Base-by-base conservation (phyloP, 23 red algal species). In the Chondrus crispus region DNA sequence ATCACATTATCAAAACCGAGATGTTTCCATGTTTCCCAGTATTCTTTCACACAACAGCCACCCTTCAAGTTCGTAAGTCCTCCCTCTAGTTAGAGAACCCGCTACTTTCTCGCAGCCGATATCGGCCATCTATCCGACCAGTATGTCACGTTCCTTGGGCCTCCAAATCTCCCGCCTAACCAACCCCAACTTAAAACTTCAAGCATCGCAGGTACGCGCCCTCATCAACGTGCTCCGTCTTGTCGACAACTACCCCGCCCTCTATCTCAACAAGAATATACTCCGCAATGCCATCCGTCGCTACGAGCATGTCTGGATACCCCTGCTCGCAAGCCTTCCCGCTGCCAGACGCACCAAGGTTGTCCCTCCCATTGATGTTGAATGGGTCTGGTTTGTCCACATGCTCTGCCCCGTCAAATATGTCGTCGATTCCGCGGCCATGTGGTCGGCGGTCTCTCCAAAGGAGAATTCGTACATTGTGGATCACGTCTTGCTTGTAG, bases 351-450 rank as follows among this genome's bases (percentile, higher is more conserved):
- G 60, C 18, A 66, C 26, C 60, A 66, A 22, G 9, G 26, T 66
- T 32, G 84, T 70, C 14, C 84, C 84, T 3, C 84, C 84, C 2
- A 4, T 88, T 48, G 84, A 88, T 28, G 63, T 88, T 18, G 58
- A 88, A 88, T 88, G 84, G 84, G 84, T 88, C 43, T 88, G 84
- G 84, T 71, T 88, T 1, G 70, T 60, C 18, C 84, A 88, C 30
- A 88, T 88, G 84, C 84, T 88, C 32, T 74, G 63, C 35, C 84
- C 84, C 5, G 29, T 51, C 37, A 88, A 88, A 49, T 88, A 88
- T 44, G 33, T 44, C 52, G n/a, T 1, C 2, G 84, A 88, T 64
- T 71, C 19, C 19, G 68, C 84, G 3, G 84, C 84, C 64, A 74
- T 88, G 33, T 70, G 35, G 62, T 11, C 14, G 8, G 46, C 60